Evolutionary conservation across 2,329 filamentous ascomycete species (phyloP).

Genomic region (Phialophora tarda): DNA sequence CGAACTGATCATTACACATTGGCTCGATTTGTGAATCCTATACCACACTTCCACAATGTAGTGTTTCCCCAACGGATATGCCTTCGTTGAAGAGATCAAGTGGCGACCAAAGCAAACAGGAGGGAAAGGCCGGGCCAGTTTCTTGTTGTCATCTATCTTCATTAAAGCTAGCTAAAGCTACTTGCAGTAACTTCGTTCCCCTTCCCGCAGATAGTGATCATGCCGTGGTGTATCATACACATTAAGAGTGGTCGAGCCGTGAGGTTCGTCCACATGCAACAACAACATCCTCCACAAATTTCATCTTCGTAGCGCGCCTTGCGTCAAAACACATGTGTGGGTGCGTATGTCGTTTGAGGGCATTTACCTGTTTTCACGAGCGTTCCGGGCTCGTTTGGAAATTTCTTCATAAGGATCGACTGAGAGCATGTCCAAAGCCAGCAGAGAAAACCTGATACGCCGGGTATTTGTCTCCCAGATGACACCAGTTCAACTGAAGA

Average conservation of each 20-base stretch:
- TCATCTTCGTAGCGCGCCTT: slow-evolving; percentile 13
- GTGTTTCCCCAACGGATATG: too few relatives aligned
- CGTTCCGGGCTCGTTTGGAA: not conserved
- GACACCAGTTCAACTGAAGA: slow-evolving; percentile 21
- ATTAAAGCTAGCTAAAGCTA: slow-evolving; percentile 20
- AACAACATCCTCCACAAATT: slow-evolving; percentile 16
- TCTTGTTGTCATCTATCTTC: slow-evolving; percentile 9
- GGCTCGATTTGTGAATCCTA: too few relatives aligned
- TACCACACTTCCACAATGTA: too few relatives aligned
- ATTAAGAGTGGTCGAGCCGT: slow-evolving; percentile 26
- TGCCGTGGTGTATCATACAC: slow-evolving; percentile 32
- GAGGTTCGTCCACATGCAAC: slow-evolving; percentile 11
- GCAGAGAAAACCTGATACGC: slow-evolving; percentile 17
- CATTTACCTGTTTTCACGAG: not conserved
- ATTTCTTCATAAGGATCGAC: slow-evolving; percentile 13
- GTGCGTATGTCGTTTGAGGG: not conserved
- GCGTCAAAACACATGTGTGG: slow-evolving; percentile 2
- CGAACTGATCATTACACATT: too few relatives aligned
- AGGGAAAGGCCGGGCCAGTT: not conserved
- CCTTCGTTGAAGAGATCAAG: not conserved
- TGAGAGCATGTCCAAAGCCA: slow-evolving; percentile 4
- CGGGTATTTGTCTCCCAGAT: slow-evolving; percentile 25
- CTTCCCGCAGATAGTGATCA: slow-evolving; percentile 6
- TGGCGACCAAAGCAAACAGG: too few relatives aligned
- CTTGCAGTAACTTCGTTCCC: not conserved